Conservation (phyloP, 352 stramenopile genomes). For the Pythium utonaiense region DNA sequence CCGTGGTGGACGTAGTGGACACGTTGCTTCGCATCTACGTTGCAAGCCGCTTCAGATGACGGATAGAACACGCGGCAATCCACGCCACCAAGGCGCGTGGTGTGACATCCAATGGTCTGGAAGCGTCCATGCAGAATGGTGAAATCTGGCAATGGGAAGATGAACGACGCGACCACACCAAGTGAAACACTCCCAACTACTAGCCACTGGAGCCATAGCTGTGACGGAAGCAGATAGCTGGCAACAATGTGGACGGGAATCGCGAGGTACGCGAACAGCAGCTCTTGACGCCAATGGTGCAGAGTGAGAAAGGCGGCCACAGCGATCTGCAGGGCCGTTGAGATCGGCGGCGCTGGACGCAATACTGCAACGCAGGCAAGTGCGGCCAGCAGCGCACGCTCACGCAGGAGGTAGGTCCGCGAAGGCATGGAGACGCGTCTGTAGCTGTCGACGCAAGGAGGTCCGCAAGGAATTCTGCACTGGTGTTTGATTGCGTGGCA, state of each 20-base stretch:
- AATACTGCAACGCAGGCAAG: not conserved
- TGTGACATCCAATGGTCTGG: slow-evolving; percentile 40
- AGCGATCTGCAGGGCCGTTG: not conserved
- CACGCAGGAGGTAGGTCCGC: not conserved
- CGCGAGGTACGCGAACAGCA: slow-evolving; percentile 10
- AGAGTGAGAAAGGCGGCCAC: not conserved
- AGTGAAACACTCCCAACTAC: not conserved
- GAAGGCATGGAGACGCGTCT: slow-evolving; percentile 2
- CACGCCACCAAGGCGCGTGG: slow-evolving; percentile 33
- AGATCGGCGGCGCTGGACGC: too few relatives aligned
- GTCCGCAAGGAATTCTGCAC: not conserved
- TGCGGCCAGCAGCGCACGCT: slow-evolving; percentile 3
- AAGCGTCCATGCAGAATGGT: slow-evolving; percentile 33
- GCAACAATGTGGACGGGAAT: not conserved
- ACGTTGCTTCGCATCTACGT: not conserved
- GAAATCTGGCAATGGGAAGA: slow-evolving; percentile 56
- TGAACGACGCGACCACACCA: slow-evolving; percentile 23
- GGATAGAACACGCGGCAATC: slow-evolving; percentile 69
- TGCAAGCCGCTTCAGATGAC: slow-evolving; percentile 16
- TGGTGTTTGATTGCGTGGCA: not conserved
- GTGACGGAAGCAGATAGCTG: not conserved
- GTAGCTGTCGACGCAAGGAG: not conserved
- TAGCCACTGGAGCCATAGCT: not conserved
- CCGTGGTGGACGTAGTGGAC: slow-evolving; percentile 48
- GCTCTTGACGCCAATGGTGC: slow-evolving; percentile 14